Base-by-base conservation (phyloP, 108 stramenopile genomes). In the Conticribra weissflogii region DNA sequence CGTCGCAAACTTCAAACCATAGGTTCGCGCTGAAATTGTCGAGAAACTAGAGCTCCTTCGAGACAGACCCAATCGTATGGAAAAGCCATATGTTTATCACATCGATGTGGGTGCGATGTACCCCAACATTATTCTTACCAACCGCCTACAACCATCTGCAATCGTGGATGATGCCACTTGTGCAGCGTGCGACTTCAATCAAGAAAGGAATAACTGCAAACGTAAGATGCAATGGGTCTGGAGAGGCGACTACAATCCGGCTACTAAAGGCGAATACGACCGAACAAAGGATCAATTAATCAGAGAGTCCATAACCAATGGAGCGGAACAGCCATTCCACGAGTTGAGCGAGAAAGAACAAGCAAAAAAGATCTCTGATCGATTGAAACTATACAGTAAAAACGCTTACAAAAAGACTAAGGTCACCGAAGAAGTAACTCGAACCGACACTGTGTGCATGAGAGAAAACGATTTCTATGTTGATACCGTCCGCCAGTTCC, bases 71-170 rank as follows among this genome's bases (percentile, higher is more conserved):
- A 86, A 84, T 21, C 83, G 98, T 19, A 70, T 71, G n/a, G 98
- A 98, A 74, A 88, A 69, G 32, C 99, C 99, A 1, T 91, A 87
- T 63, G 92, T 99, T 59, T 98, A 98, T 70, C 99, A 99, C 67
- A 84, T 90, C 68, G 99, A 98, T 76, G 99, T 99, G 3, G 97
- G 95, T 32, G 99, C 99, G 28, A 99, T 99, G 99, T 99, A 99
- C 82, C 99, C 99, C 54, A 99, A 99, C 85, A 99, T 99, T 68
- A 99, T 99, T 72, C 68, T 99, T 27, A 97, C 97, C 19, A 99
- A 99, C 71, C 94, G 99, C 9, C 81, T 99, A 48, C 99, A 99
- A 84, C 98, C 97, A 7, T 84, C 91, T 68, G 96, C 98, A 23
- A 98, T 99, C 33, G 98, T 98, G 17, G 83, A 97, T 72, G 94